Conservation (phyloP, 2,329 filamentous ascomycete genomes). For the Diaporthe citrichinensis region DNA sequence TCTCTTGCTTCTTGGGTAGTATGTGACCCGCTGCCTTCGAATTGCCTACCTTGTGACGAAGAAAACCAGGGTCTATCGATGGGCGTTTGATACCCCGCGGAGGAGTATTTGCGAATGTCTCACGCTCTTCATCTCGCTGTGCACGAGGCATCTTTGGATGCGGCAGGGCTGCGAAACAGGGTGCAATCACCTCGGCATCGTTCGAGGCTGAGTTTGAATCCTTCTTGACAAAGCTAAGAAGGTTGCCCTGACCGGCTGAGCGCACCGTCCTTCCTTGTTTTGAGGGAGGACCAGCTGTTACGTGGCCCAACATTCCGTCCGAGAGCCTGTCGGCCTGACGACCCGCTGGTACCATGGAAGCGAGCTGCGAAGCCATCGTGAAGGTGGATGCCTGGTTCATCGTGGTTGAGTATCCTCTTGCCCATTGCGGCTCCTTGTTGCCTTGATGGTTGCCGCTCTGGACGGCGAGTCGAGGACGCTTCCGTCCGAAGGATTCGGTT, state of each 20-base stretch:
- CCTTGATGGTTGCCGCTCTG: slow-evolving; percentile 49
- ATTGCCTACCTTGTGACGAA: slow-evolving; percentile 59
- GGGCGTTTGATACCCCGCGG: background rate
- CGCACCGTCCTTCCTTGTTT: slow-evolving; percentile 48
- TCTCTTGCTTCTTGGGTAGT: slow-evolving; percentile 47
- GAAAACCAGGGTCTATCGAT: slow-evolving; percentile 30
- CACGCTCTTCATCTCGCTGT: background rate
- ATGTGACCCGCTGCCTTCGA: slow-evolving; percentile 52
- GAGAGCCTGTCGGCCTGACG: slow-evolving; percentile 60
- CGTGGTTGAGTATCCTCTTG: slow-evolving; percentile 68
- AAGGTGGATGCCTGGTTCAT: slow-evolving; percentile 73
- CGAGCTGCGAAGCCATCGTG: slow-evolving; percentile 68
- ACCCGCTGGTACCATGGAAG: slow-evolving; percentile 74
- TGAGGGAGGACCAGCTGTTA: slow-evolving; percentile 41
- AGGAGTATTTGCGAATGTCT: background rate
- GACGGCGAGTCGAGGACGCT: slow-evolving; percentile 48
- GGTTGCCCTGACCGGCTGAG: slow-evolving; percentile 34
- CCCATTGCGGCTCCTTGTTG: slow-evolving; percentile 53
- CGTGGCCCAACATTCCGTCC: slow-evolving; percentile 49
- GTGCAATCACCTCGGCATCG: background rate
- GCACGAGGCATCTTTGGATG: background rate
- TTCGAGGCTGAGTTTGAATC: slow-evolving; percentile 8
- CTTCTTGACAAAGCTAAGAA: slow-evolving; percentile 38
- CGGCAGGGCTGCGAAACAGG: background rate
- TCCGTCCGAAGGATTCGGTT: slow-evolving; percentile 47